Evolutionary conservation across 2,329 filamentous ascomycete genomes (phyloP).

Genomic region (Claviceps lovelessii): DNA sequence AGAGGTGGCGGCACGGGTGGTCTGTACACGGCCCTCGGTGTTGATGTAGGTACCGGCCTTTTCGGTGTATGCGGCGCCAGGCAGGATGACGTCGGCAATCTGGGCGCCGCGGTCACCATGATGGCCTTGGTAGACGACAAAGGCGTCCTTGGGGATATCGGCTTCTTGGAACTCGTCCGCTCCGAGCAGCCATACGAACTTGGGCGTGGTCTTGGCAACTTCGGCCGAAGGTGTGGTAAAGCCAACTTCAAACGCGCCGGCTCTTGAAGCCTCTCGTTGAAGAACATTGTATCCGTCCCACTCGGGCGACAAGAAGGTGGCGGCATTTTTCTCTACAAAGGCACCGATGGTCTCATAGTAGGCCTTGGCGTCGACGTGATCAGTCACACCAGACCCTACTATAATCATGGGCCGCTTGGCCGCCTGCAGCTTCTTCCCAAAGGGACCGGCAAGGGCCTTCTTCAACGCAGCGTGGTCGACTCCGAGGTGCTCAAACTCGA

Average conservation of each 20-base stretch:
- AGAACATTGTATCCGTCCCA: slow-evolving; percentile 98
- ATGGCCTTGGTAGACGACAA: slow-evolving; percentile 95
- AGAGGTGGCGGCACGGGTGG: slow-evolving; percentile 78
- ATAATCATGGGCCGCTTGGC: slow-evolving; percentile 95
- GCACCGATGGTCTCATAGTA: slow-evolving; percentile 82
- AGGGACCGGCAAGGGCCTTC: slow-evolving; percentile 67
- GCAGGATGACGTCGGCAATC: slow-evolving; percentile 84
- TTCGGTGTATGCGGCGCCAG: slow-evolving; percentile 91
- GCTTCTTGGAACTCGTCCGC: slow-evolving; percentile 77
- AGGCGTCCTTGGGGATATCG: slow-evolving; percentile 89
- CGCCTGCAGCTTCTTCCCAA: slow-evolving; percentile 79
- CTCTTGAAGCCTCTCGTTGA: slow-evolving; percentile 81
- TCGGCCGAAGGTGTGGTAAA: slow-evolving; percentile 74
- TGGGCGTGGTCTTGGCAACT: slow-evolving; percentile 73
- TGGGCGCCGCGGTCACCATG: slow-evolving; percentile 90
- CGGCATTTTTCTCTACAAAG: slow-evolving; percentile 87
- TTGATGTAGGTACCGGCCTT: slow-evolving; percentile 95
- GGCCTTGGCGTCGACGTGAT: slow-evolving; percentile 80
- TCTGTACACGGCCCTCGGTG: slow-evolving; percentile 91
- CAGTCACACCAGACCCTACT: slow-evolving; percentile 79
- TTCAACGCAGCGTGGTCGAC: slow-evolving; percentile 67
- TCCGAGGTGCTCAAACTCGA: slow-evolving; percentile 87
- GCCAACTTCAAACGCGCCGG: slow-evolving; percentile 88
- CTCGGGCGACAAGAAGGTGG: slow-evolving; percentile 73
- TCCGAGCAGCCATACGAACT: slow-evolving; percentile 92